Percentiles rank a stretch among this genome's conserved stretches.
phyloP scores from a whole-genome alignment of 2,329 filamentous ascomycete genomes.

The Colletotrichum tofieldiae region DNA sequence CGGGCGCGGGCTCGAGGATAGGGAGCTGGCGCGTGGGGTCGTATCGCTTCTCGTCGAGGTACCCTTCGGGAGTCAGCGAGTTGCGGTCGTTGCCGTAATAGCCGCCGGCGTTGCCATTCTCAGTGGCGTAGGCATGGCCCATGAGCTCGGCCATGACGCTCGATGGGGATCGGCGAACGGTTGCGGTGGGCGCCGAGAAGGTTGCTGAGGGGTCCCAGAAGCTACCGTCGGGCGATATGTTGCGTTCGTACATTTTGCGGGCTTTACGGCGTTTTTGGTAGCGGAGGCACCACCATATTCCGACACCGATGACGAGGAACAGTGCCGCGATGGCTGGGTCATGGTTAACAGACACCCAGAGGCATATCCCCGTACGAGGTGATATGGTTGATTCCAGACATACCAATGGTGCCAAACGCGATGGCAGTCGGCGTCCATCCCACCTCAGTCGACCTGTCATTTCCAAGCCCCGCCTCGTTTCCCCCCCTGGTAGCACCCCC shows the following conservation, averaged over 20 bases:
- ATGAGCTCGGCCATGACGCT: constrained; percentile 46
- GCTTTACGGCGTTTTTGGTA: constrained; percentile 29
- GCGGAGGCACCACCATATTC: constrained; percentile 41
- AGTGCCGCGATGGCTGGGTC: constrained; percentile 32
- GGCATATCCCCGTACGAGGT: no score
- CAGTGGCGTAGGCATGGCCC: constrained; percentile 44
- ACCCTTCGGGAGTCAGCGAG: constrained; percentile 35
- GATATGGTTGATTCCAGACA: not conserved
- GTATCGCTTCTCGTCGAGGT: constrained; percentile 44
- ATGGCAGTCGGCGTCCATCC: constrained; percentile 40
- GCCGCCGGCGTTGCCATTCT: constrained; percentile 41
- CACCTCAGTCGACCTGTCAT: constrained; percentile 13
- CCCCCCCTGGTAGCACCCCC: constrained; percentile 10
- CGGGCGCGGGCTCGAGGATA: constrained; percentile 38
- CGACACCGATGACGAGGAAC: constrained; percentile 32
- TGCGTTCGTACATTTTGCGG: constrained; percentile 13
- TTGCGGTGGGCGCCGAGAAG: constrained; percentile 28
- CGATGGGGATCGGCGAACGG: constrained; percentile 29
- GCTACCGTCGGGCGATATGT: constrained; percentile 4
- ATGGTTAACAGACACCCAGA: not conserved
- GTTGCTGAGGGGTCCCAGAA: constrained; percentile 27
- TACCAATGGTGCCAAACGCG: constrained; percentile 41
- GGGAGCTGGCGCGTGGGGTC: constrained; percentile 38
- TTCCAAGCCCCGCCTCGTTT: constrained; percentile 24
- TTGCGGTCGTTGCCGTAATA: constrained; percentile 11